Percentiles rank a stretch among this genome's conserved stretches.
These are phyloP conservation scores for Ogataea neopini DNA, from an alignment of 805 yeast genomes.

Conservation along the genomic window DNA sequence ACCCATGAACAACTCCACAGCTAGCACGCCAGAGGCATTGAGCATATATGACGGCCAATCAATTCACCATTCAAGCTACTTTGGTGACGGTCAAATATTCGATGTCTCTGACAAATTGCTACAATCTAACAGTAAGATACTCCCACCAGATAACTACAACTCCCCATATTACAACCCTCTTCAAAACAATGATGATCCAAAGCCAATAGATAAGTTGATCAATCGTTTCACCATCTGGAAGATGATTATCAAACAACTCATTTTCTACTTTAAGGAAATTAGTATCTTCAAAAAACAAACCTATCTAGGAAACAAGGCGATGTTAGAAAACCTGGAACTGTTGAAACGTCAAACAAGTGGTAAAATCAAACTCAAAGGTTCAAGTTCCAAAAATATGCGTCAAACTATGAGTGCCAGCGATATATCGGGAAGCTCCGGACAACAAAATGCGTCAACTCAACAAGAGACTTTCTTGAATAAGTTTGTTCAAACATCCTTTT, in stretches of 20 bases:
- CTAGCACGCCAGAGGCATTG: constrained; percentile 9
- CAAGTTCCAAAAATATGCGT: constrained; percentile 24
- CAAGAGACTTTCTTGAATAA: constrained; percentile 36
- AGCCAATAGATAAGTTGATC: constrained; percentile 51
- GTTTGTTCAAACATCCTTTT: constrained; percentile 50
- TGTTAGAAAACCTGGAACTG: constrained; percentile 44
- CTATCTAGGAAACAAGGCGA: constrained; percentile 47
- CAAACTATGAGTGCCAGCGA: constrained; percentile 25
- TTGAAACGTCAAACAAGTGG: constrained; percentile 34
- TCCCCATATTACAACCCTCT: constrained; percentile 40
- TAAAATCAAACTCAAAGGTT: constrained; percentile 28
- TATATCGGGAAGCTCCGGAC: constrained; percentile 19
- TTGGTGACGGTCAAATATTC: constrained; percentile 10
- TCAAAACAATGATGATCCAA: constrained; percentile 31
- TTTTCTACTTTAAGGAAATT: constrained; percentile 52
- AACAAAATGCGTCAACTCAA: constrained; percentile 16
- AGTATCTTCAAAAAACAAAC: constrained; percentile 52
- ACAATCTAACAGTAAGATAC: constrained; percentile 25
- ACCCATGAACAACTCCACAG: background rate
- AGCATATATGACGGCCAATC: constrained; percentile 10
- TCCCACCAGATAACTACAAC: constrained; percentile 34
- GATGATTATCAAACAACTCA: constrained; percentile 52
- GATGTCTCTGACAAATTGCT: constrained; percentile 19
- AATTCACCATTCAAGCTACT: constrained; percentile 6
- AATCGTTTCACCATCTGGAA: constrained; percentile 60